phyloP scores from a whole-genome alignment of 176 grass and related monocot genomes.

The Luzula sylvatica region DNA sequence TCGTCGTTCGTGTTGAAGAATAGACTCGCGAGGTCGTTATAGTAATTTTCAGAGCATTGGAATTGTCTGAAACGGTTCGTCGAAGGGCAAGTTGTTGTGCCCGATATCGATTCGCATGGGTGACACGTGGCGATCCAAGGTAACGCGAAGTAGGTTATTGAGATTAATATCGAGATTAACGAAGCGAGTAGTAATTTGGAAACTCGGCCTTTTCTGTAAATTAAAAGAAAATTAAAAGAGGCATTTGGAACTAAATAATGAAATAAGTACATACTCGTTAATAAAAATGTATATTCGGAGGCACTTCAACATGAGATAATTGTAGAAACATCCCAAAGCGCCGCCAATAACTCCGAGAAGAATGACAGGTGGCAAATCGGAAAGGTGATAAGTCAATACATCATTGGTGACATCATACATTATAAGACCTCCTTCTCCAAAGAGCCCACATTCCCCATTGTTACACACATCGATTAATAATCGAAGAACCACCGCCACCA shows the following conservation, averaged over 20 bases:
- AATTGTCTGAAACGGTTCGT: slow-evolving; percentile 62
- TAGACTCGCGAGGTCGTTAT: slow-evolving; percentile 88
- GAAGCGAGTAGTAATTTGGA: slow-evolving; percentile 68
- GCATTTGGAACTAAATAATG: neutral
- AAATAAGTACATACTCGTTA: slow-evolving; percentile 49
- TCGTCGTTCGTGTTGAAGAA: slow-evolving; percentile 90
- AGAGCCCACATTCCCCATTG: slow-evolving; percentile 56
- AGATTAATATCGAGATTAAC: slow-evolving; percentile 43
- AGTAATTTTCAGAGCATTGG: slow-evolving; percentile 55
- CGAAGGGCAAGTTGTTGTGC: slow-evolving; percentile 25
- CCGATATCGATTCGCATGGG: slow-evolving; percentile 33
- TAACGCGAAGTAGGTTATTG: slow-evolving; percentile 48
- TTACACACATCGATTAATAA: slow-evolving; percentile 58
- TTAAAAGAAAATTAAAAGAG: neutral
- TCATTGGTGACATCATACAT: slow-evolving; percentile 89
- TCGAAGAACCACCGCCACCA: slow-evolving; percentile 78
- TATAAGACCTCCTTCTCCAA: slow-evolving; percentile 72
- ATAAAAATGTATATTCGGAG: slow-evolving; percentile 45
- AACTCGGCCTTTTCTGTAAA: slow-evolving; percentile 44
- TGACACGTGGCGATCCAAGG: slow-evolving; percentile 76
- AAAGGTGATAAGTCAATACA: slow-evolving; percentile 60
- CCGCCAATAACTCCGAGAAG: slow-evolving; percentile 79
- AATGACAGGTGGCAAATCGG: slow-evolving; percentile 74
- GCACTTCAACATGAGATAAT: slow-evolving; percentile 68
- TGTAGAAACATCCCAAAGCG: slow-evolving; percentile 68